These are phyloP conservation scores for Fusarium sp. DNA, from an alignment of 2,329 filamentous ascomycete genomes.

Conservation along the genomic window DNA sequence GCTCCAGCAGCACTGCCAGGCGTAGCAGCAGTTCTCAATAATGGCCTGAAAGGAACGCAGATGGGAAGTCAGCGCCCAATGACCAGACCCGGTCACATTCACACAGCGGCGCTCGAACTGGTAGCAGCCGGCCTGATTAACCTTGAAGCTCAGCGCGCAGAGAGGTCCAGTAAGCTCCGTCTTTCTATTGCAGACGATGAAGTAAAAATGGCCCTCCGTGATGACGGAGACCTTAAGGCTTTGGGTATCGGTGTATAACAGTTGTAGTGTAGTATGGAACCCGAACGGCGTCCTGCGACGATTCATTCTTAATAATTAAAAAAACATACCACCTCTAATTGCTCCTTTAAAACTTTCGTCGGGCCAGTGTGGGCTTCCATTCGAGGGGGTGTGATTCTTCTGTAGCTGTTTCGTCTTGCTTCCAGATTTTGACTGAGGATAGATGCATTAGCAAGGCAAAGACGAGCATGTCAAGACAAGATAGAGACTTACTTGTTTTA, in stretches of 20 bases:
- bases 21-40: conserved; percentile 50
- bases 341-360: conserved; percentile 73
- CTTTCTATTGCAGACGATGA: conserved; percentile 91
- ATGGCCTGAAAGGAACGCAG: conserved; percentile 42
- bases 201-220: conserved; percentile 84
- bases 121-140: conserved; percentile 89
- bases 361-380: conserved; percentile 85
- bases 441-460: conserved; percentile 37
- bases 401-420: conserved; percentile 89
- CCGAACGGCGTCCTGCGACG: conserved; percentile 10
- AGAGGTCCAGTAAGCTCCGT: conserved; percentile 87
- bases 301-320: conserved; percentile 14
- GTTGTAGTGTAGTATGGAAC: conserved; percentile 41
- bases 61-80: conserved; percentile 42
- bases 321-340: conserved; percentile 2
- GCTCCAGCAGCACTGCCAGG: conserved; percentile 49
- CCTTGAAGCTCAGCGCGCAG: conserved; percentile 80
- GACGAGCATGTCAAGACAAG: neutral
- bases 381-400: conserved; percentile 90
- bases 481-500: conserved; percentile 76
- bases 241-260: conserved; percentile 68
- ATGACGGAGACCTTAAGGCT: conserved; percentile 86
- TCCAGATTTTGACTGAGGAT: conserved; percentile 87
- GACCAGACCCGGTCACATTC: conserved; percentile 57
- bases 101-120: conserved; percentile 80